Evolutionary conservation across 2,329 filamentous ascomycete species (phyloP).

Genomic region (Phialemoniopsis sp.): DNA sequence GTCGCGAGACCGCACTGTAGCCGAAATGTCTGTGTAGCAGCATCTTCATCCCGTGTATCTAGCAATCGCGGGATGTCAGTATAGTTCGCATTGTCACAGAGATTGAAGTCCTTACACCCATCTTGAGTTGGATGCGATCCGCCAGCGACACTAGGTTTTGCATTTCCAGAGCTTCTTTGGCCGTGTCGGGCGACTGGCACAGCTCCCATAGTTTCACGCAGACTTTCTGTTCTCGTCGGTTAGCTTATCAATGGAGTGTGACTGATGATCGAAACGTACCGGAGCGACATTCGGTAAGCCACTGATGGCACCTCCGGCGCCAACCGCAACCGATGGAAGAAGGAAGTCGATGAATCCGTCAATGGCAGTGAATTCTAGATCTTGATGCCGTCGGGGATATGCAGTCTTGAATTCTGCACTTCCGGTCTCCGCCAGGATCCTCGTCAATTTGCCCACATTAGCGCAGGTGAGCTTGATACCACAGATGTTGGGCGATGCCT

Average conservation of each 20-base stretch:
- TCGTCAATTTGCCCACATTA: constrained; percentile 14
- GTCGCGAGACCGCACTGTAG: constrained; percentile 10
- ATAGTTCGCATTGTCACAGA: not conserved
- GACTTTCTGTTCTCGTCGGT: constrained; percentile 2
- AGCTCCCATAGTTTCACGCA: constrained; percentile 12
- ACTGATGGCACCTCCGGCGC: constrained; percentile 9
- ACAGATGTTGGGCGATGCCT: constrained; percentile 13
- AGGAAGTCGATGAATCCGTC: constrained; percentile 21
- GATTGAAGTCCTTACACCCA: constrained; percentile 7
- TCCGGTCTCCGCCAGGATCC: constrained; percentile 11
- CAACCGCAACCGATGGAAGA: constrained; percentile 15
- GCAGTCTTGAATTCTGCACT: not conserved
- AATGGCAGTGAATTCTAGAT: constrained; percentile 12
- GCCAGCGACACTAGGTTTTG: constrained; percentile 13
- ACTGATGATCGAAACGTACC: not conserved
- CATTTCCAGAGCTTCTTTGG: constrained; percentile 10
- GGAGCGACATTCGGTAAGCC: constrained; percentile 8
- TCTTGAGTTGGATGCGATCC: constrained; percentile 13
- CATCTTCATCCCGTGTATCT: constrained; percentile 17
- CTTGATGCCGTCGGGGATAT: constrained; percentile 5
- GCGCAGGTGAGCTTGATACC: constrained; percentile 15
- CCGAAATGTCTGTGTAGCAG: constrained; percentile 12
- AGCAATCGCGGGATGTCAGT: not conserved
- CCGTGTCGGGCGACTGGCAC: constrained; percentile 1
- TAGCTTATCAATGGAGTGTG: too few relatives aligned